Evolutionary conservation across 345 rosid genomes (phyloP).

Genomic region (Populus euphratica): DNA sequence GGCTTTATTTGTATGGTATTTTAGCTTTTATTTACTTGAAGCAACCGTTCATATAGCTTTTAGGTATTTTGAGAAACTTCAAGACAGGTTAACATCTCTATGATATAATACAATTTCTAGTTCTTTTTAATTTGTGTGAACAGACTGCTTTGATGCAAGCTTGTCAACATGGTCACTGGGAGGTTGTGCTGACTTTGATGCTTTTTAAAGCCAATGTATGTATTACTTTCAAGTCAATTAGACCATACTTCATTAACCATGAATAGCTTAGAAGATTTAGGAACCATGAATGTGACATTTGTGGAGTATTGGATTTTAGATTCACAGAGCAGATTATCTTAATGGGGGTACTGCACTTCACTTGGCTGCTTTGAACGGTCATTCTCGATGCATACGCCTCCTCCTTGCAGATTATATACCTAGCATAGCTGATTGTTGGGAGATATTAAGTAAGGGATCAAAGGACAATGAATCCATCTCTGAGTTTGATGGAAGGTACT

Average conservation of each 20-base stretch:
- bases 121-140: slow-evolving; percentile 7
- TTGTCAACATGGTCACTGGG: slow-evolving; percentile 99
- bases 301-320: slow-evolving; percentile 37
- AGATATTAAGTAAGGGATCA: slow-evolving; percentile 36
- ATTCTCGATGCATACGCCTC: slow-evolving; percentile 78
- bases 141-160: slow-evolving; percentile 99
- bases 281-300: slow-evolving; percentile 17
- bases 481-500: slow-evolving; percentile 58
- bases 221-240: not conserved
- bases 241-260: not conserved
- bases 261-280: not conserved
- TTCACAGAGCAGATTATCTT: slow-evolving; percentile 85
- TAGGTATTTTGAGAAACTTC: not conserved
- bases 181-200: slow-evolving; percentile 80
- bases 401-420: slow-evolving; percentile 85
- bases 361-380: slow-evolving; percentile 91
- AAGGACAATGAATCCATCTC: slow-evolving; percentile 30
- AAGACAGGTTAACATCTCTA: not conserved
- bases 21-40: not conserved
- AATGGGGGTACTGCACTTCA: slow-evolving; percentile 97
- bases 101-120: not conserved
- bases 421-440: slow-evolving; percentile 57
- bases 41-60: not conserved
- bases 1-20: not conserved
- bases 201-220: slow-evolving; percentile 91